Base-by-base conservation (phyloP, 176 grass and related monocot genomes). In the Puya raimondii region DNA sequence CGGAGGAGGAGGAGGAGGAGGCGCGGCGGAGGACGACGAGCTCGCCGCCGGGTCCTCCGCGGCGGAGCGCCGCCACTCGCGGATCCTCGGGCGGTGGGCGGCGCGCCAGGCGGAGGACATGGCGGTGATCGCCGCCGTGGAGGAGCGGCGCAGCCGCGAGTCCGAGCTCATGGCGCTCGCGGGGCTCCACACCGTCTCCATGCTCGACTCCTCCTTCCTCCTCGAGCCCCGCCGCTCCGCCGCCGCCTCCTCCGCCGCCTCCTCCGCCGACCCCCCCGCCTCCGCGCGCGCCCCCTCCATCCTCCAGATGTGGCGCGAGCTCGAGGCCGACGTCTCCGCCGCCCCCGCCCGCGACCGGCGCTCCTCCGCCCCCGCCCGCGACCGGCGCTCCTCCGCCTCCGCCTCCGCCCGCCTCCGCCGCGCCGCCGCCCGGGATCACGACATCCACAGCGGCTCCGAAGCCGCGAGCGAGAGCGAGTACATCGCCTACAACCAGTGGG, bases 391-490 rank as follows among this genome's bases (percentile, higher is more conserved):
- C 59, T 58, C 53, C 51, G 53, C 67, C 59, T n/a, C n/a, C 47
- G 49, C 22, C 73, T 25, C 29, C 10, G 14, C 50, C 63, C 16
- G 49, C 50, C 8, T 48, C 50, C 20, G 21, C 49, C 15, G 25
- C 47, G 11, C 33, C 59, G 69, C 53, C 51, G 53, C 67, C 59
- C 73, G 71, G 77, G 65, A 64, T 11, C 66, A 72, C 57, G 77
- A 70, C 49, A 64, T 73, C 16, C 52, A 57, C 11, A 70, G 48
- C 48, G 66, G 79, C 67, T 86, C 80, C 0, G 84, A 87, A 65
- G 72, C 71, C 33, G 68, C 72, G 27, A 88, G 85, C 79, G 88
- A 96, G 65, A 82, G 80, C 59, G 82, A 96, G 15, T 96, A 82
- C 42, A 23, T 26, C 23, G 53, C 8, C 11, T 77, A 69, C 66